Percentiles rank a stretch among this genome's conserved stretches.
Conservation (phyloP, 2,329 filamentous ascomycete species). For the Hyphodiscus sp. region DNA sequence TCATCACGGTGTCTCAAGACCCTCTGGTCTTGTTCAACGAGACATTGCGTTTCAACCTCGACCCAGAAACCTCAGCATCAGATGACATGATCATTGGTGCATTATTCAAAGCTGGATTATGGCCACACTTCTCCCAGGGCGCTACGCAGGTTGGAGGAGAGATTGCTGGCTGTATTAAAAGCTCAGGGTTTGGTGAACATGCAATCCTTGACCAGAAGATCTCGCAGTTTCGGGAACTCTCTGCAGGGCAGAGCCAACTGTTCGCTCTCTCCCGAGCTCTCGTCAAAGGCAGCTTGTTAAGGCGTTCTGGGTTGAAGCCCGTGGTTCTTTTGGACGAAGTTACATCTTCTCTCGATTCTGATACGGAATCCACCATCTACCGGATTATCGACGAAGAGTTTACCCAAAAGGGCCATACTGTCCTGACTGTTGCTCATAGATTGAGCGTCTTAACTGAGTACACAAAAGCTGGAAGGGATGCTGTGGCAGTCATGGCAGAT, state of each 20-base stretch:
- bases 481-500: constrained; percentile 25
- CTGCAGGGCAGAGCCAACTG: constrained; percentile 40
- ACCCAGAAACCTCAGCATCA: constrained; percentile 16
- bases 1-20: constrained; percentile 37
- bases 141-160: background rate
- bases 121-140: constrained; percentile 7
- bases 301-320: constrained; percentile 19
- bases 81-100: constrained; percentile 15
- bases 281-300: constrained; percentile 23
- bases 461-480: constrained; percentile 24
- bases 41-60: constrained; percentile 29
- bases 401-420: constrained; percentile 23
- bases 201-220: constrained; percentile 25
- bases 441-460: constrained; percentile 22
- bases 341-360: constrained; percentile 34
- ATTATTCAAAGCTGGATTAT: constrained; percentile 6
- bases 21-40: constrained; percentile 32
- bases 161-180: background rate
- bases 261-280: constrained; percentile 42
- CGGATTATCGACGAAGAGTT: constrained; percentile 31
- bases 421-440: constrained; percentile 33
- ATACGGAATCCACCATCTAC: constrained; percentile 30
- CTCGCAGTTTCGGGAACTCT: constrained; percentile 26
- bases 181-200: constrained; percentile 5
- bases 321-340: constrained; percentile 38